These are phyloP conservation scores for Arthroderma sp. DNA, from an alignment of 2,329 filamentous ascomycete species.

Conservation along the genomic window DNA sequence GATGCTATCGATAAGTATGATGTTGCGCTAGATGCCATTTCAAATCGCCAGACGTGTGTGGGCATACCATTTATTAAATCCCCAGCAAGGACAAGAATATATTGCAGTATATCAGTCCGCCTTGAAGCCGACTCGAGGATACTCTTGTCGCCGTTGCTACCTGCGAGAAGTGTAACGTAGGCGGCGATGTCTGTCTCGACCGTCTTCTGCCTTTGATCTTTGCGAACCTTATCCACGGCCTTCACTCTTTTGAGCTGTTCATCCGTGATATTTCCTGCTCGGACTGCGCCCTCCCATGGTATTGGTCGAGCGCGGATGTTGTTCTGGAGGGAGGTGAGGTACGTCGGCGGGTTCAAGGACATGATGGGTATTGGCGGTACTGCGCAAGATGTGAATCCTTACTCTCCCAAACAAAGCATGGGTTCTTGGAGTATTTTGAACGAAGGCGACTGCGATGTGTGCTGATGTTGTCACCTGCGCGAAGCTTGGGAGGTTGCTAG, in stretches of 20 bases:
- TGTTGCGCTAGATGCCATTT: too few species aligned
- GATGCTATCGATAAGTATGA: too few species aligned
- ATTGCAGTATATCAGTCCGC: slow-evolving; percentile 83
- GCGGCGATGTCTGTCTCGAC: slow-evolving; percentile 68
- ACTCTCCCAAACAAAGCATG: too few species aligned
- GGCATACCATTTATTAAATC: slow-evolving; percentile 72
- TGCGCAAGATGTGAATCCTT: too few species aligned
- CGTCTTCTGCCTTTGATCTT: slow-evolving; percentile 72
- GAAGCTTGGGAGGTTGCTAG: too few species aligned
- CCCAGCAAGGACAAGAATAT: slow-evolving; percentile 76
- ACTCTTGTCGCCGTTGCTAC: slow-evolving; percentile 50
- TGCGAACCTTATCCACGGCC: slow-evolving; percentile 89
- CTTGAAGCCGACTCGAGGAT: slow-evolving; percentile 77
- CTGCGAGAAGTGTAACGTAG: slow-evolving; percentile 70
- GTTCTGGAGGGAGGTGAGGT: slow-evolving; percentile 78
- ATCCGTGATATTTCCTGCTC: slow-evolving; percentile 86
- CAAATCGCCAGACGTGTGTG: background rate
- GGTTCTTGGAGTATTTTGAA: too few species aligned
- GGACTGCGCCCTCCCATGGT: slow-evolving; percentile 92
- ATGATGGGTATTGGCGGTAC: slow-evolving; percentile 36
- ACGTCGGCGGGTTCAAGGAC: slow-evolving; percentile 85
- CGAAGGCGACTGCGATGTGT: too few species aligned
- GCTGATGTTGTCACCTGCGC: too few species aligned
- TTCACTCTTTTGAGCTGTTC: slow-evolving; percentile 91
- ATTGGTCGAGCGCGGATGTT: slow-evolving; percentile 94